A percentile compares a stretch with the other conserved stretches of the same genome.
Evolutionary conservation across 805 yeast species (phyloP).

Genomic region (Pichia heedii): DNA sequence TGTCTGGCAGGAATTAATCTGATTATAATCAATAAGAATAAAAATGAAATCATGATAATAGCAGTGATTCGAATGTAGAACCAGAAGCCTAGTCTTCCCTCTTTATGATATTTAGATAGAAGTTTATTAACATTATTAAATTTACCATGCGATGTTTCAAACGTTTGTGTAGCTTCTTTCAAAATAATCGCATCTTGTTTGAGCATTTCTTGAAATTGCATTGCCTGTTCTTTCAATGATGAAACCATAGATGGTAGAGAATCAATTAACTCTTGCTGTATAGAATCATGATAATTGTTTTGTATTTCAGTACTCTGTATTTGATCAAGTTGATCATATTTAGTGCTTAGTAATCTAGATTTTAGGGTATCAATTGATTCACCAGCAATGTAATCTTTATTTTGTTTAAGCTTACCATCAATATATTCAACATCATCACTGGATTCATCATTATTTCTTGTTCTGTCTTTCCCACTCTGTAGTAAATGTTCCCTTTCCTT

Average conservation of each 20-base stretch:
- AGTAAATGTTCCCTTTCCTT: slow-evolving; percentile 2
- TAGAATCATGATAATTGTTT: slow-evolving; percentile 24
- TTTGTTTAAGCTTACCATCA: neutral
- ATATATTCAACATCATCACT: neutral
- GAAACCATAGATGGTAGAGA: slow-evolving; percentile 25
- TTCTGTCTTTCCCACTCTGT: neutral
- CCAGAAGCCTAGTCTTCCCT: slow-evolving; percentile 26
- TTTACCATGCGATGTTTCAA: slow-evolving; percentile 24
- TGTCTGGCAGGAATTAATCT: slow-evolving; percentile 30
- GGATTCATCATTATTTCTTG: too few species aligned
- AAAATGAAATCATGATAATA: slow-evolving; percentile 18
- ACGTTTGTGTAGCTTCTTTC: slow-evolving; percentile 26
- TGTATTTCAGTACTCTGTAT: slow-evolving; percentile 17
- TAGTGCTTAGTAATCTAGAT: slow-evolving; percentile 21
- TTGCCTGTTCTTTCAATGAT: slow-evolving; percentile 24
- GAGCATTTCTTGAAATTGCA: slow-evolving; percentile 25
- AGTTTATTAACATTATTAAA: slow-evolving; percentile 22
- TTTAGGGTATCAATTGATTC: slow-evolving; percentile 23
- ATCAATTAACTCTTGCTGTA: slow-evolving; percentile 27
- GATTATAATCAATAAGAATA: slow-evolving; percentile 21
- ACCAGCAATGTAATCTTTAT: slow-evolving; percentile 3
- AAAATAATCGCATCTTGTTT: slow-evolving; percentile 26
- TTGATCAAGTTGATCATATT: slow-evolving; percentile 21
- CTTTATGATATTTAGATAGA: slow-evolving; percentile 24
- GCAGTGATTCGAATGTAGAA: slow-evolving; percentile 24